Conservation (phyloP, 202 grass and related monocot species). For the Panicum virgatum region DNA sequence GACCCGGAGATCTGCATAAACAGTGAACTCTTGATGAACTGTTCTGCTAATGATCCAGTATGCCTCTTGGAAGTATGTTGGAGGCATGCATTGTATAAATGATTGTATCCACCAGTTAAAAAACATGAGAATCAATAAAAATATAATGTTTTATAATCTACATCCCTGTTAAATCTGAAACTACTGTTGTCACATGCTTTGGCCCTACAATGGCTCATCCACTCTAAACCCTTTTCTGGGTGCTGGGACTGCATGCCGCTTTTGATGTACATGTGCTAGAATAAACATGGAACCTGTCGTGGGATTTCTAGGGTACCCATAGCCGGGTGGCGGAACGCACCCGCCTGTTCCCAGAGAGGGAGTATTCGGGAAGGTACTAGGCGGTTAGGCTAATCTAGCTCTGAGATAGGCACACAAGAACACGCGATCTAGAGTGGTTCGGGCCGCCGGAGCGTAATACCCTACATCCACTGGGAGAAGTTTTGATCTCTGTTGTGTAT, state of each 20-base stretch:
- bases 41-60: background rate
- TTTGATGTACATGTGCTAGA: conserved; percentile 23
- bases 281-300: background rate
- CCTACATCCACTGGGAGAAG: no score
- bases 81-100: conserved; percentile 24
- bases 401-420: no score
- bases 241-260: background rate
- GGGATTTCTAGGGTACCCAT: no score
- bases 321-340: no score
- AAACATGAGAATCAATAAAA: conserved; percentile 43
- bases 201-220: background rate
- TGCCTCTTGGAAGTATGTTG: conserved; percentile 32
- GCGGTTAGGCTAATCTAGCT: no score
- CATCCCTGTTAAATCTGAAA: background rate
- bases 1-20: conserved; percentile 60
- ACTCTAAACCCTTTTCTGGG: background rate
- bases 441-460: no score
- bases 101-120: conserved; percentile 4
- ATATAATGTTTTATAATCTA: background rate
- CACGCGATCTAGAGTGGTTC: no score
- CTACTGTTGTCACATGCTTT: background rate
- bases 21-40: conserved; percentile 19
- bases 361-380: no score
- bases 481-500: no score
- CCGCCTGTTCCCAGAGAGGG: no score